Conservation (phyloP, 129 eudicot genomes). For the Artemisia tridentata region DNA sequence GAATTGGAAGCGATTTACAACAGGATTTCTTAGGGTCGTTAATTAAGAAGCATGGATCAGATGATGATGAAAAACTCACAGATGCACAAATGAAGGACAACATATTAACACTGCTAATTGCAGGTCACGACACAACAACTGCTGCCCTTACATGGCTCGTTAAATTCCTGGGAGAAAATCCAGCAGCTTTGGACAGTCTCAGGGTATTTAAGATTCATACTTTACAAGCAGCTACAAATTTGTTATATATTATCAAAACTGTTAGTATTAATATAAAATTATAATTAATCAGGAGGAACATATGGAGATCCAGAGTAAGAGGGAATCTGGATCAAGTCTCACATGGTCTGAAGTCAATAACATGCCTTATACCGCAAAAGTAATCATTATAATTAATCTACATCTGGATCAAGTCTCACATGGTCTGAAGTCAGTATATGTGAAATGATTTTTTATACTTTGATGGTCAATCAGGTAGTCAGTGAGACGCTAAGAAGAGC, state of each 20-base stretch:
- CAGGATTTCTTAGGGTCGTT: constrained; percentile 70
- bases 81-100: constrained; percentile 80
- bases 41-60: constrained; percentile 43
- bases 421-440: too few relatives aligned
- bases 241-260: too few relatives aligned
- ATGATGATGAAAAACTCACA: constrained; percentile 61
- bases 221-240: neutral
- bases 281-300: constrained; percentile 51
- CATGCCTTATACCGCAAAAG: constrained; percentile 78
- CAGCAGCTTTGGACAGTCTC: constrained; percentile 51
- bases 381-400: constrained; percentile 9
- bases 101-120: constrained; percentile 67
- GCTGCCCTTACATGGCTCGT: constrained; percentile 83
- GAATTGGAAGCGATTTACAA: constrained; percentile 51
- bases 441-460: neutral
- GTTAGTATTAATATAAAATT: neutral
- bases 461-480: constrained; percentile 45
- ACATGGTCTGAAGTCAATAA: constrained; percentile 79
- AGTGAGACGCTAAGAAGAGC: constrained; percentile 75
- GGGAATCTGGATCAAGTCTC: constrained; percentile 51
- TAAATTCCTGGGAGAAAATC: constrained; percentile 68
- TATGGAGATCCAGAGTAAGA: constrained; percentile 45
- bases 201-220: constrained; percentile 26
- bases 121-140: constrained; percentile 85
- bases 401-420: too few relatives aligned